These are phyloP conservation scores for Bothriochloa decipiens DNA, from an alignment of 176 grass and related monocot genomes.

Conservation along the genomic window DNA sequence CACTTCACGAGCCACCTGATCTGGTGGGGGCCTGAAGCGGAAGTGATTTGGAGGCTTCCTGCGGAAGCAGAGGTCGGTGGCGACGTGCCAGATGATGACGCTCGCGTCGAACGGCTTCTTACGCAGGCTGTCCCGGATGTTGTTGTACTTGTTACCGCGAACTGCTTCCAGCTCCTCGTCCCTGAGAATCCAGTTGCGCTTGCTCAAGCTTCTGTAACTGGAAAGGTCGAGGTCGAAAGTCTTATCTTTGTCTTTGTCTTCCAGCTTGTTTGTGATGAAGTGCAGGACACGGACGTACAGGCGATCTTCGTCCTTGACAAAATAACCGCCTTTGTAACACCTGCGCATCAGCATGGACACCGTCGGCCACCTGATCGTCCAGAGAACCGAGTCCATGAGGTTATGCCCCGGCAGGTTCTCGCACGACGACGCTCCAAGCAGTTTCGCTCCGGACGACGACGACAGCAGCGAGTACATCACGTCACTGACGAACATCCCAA, in stretches of 20 bases:
- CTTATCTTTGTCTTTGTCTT: no score
- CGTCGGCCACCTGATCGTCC: not conserved
- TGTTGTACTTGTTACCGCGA: no score
- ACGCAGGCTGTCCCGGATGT: not conserved
- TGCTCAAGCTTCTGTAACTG: not conserved
- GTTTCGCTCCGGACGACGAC: fast-evolving
- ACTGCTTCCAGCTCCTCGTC: no score
- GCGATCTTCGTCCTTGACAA: no score
- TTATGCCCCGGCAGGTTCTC: not conserved
- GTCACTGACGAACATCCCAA: not conserved
- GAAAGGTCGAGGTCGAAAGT: not conserved
- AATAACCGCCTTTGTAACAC: no score
- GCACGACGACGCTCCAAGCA: not conserved
- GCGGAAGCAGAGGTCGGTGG: constrained; percentile 16
- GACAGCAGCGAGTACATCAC: not conserved
- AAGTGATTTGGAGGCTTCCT: not conserved
- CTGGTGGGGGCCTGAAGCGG: no score
- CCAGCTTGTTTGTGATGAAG: not conserved
- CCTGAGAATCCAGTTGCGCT: no score
- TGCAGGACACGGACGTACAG: not conserved
- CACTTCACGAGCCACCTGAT: not conserved
- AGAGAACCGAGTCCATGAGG: not conserved
- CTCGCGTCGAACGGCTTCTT: not conserved
- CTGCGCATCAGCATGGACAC: not conserved
- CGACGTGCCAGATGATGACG: not conserved